A percentile compares a stretch with the other conserved stretches of the same genome.
phyloP scores from a whole-genome alignment of 805 yeast species.

The Maudiozyma turicensis region DNA sequence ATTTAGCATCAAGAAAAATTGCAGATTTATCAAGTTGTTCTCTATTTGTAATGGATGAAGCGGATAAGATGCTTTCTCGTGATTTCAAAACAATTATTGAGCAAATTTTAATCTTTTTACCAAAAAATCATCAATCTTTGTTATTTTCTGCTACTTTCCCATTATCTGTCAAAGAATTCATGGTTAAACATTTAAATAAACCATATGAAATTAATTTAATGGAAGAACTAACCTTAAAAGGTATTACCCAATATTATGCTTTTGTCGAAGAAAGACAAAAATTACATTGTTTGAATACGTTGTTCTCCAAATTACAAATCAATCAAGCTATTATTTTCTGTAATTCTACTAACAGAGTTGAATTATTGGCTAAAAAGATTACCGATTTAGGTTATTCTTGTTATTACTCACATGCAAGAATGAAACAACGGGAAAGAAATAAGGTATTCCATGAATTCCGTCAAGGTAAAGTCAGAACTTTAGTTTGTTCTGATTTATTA shows the following conservation, averaged over 20 bases:
- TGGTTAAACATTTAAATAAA: conserved; percentile 79
- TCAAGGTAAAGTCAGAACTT: conserved; percentile 93
- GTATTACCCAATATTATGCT: conserved; percentile 97
- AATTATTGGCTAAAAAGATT: conserved; percentile 87
- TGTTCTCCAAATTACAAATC: conserved; percentile 87
- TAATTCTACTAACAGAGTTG: conserved; percentile 94
- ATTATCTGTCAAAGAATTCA: conserved; percentile 80
- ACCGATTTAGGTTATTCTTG: conserved; percentile 95
- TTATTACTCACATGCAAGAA: conserved; percentile 92
- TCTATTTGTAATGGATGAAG: conserved; percentile 95
- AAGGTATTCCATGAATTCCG: conserved; percentile 98
- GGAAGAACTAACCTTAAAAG: conserved; percentile 94
- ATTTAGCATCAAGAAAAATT: conserved; percentile 77
- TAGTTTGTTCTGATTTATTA: conserved; percentile 91
- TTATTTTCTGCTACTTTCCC: conserved; percentile 96
- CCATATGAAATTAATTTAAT: conserved; percentile 94
- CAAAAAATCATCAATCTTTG: conserved; percentile 69
- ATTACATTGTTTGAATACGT: conserved; percentile 88
- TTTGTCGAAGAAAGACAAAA: conserved; percentile 95
- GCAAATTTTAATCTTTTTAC: conserved; percentile 75
- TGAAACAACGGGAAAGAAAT: conserved; percentile 96
- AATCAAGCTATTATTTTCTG: conserved; percentile 96
- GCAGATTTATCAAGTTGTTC: conserved; percentile 84
- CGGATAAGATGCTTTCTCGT: conserved; percentile 88
- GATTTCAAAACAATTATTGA: conserved; percentile 84